Conservation (phyloP, 2,329 filamentous ascomycete species). For the Penicillium sp. region DNA sequence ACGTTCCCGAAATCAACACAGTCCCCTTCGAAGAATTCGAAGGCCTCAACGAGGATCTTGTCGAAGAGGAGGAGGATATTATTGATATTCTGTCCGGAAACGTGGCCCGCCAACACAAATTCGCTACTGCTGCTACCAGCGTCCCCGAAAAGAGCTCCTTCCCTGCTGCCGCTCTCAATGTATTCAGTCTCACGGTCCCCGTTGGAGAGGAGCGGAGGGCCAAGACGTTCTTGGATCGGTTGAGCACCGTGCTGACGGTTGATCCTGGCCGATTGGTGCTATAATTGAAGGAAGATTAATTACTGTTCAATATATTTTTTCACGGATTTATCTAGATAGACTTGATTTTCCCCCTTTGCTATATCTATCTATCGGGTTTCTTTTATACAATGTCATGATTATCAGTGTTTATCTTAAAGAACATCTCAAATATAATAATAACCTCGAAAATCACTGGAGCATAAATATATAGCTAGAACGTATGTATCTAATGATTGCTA, state of each 20-base stretch:
- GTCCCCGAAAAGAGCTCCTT: constrained; percentile 34
- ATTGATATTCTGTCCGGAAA: constrained; percentile 71
- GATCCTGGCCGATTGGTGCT: constrained; percentile 72
- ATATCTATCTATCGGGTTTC: not conserved
- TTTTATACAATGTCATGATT: not conserved
- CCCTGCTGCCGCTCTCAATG: constrained; percentile 57
- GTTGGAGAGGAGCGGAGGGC: constrained; percentile 78
- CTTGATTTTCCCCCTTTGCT: not conserved
- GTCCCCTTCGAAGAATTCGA: constrained; percentile 40
- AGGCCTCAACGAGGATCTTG: not conserved
- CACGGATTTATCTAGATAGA: not conserved
- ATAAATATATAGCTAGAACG: too few relatives aligned
- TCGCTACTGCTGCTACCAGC: constrained; percentile 21
- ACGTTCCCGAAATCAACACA: constrained; percentile 65
- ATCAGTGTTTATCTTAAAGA: not conserved
- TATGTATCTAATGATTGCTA: too few relatives aligned
- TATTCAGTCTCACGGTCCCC: constrained; percentile 78
- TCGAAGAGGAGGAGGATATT: constrained; percentile 75
- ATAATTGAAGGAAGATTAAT: constrained; percentile 20
- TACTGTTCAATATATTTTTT: not conserved
- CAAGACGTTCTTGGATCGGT: constrained; percentile 73
- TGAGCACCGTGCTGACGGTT: constrained; percentile 77
- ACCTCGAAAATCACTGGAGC: too few relatives aligned
- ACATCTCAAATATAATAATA: too few relatives aligned
- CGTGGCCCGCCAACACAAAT: constrained; percentile 25